These are phyloP conservation scores for Candida nitratophila DNA, from an alignment of 805 yeast species.

Conservation along the genomic window DNA sequence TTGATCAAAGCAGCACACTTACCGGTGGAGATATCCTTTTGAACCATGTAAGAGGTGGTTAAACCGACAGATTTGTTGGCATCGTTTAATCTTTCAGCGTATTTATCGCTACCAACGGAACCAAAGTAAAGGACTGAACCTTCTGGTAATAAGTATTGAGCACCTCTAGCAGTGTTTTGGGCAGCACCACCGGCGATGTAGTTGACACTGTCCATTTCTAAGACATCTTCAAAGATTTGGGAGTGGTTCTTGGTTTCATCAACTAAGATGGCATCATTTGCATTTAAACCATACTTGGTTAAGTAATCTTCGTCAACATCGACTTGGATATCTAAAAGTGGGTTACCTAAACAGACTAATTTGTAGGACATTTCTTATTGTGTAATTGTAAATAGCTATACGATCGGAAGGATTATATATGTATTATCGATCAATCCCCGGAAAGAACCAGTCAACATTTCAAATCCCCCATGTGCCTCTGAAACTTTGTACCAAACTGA, in stretches of 20 bases:
- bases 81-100: constrained; percentile 67
- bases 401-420: neutral
- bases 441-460: too few relatives aligned
- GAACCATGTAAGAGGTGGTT: constrained; percentile 76
- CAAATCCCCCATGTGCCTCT: too few relatives aligned
- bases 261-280: constrained; percentile 84
- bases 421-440: neutral
- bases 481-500: too few relatives aligned
- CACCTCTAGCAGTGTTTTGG: constrained; percentile 98
- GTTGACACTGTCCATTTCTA: constrained; percentile 51
- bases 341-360: constrained; percentile 87
- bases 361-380: constrained; percentile 45
- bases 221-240: constrained; percentile 79
- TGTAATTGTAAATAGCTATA: too few relatives aligned
- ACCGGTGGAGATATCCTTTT: constrained; percentile 77
- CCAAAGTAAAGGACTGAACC: constrained; percentile 90
- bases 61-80: constrained; percentile 91
- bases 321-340: constrained; percentile 81
- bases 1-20: constrained; percentile 92
- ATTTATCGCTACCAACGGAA: constrained; percentile 89
- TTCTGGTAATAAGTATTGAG: constrained; percentile 81
- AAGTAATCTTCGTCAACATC: constrained; percentile 62
- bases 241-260: constrained; percentile 64
- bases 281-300: constrained; percentile 75
- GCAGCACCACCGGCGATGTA: constrained; percentile 99